Evolutionary conservation across 225 moss, liverwort and hornwort species (phyloP), one percentile per base, ranked within the genome.

Genomic region (Bryum argenteum): DNA sequence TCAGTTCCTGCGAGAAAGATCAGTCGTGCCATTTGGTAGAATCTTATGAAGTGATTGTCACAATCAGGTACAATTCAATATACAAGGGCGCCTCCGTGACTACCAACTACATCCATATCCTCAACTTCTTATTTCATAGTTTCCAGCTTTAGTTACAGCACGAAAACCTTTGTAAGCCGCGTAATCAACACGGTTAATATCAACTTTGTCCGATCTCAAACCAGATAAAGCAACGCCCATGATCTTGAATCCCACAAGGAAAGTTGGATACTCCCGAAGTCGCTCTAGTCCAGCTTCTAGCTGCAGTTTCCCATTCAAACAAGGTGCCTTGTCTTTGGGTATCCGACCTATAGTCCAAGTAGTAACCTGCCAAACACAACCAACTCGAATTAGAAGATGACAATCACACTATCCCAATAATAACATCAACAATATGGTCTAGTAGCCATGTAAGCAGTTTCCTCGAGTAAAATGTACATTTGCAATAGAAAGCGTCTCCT

Each of bases 281-380:
- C 80, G 82, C 37, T 99, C 87, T 72, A 92, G 43, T 58, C 98
- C 98, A 67, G 77, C 78, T 80, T 90, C 85, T 47, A 99, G 76
- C 58, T 83, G 92, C 74, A 99, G 77, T 54, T 80, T 85, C 40
- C 98, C 98, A 57, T 80, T 89, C 59, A 99, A 58, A 75, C 98
- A 94, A 42, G 98, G 98, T 65, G 94, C 85, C 72, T 91, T 99
- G 59, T 99, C 98, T 71, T 93, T 99, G 41, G 92, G 94, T 77
- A 99, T 87, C 48, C 91, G 87, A 57, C 98, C 98, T 58, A 99
- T 59, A 21, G 84, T 87, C 98, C 98, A 99, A 24, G 88, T 88
- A 65, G 88, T 88, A 55, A 89, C 79, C 97, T 98, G 92, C 64
- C 64, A 82, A 78, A 78, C 33, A n/a, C 11, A 21, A 28, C 68